phyloP scores from a whole-genome alignment of 139 green algal genomes.

The Marvania coccoides region DNA sequence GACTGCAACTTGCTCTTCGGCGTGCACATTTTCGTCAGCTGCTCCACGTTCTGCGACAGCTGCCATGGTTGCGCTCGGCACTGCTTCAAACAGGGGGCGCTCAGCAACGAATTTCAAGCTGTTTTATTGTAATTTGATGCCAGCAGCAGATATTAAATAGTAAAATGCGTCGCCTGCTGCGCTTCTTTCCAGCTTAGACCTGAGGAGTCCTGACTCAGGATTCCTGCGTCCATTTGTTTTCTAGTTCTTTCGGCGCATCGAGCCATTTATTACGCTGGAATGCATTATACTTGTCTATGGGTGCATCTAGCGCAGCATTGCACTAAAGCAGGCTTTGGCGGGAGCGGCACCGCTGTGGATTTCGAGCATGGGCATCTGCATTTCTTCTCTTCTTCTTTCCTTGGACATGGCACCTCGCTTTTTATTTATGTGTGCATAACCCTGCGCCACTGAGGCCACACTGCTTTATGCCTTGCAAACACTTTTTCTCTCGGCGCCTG shows the following conservation, averaged over 20 bases:
- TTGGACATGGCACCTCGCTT: no score
- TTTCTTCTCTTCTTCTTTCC: no score
- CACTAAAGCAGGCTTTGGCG: not conserved
- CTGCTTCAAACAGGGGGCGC: not conserved
- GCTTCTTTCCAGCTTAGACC: not conserved
- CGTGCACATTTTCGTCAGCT: conserved; percentile 4
- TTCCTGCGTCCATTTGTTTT: not conserved
- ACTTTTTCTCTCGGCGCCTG: no score
- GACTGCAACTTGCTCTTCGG: conserved; percentile 11
- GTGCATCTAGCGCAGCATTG: not conserved
- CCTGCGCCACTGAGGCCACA: no score
- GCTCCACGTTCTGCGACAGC: not conserved
- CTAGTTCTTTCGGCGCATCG: not conserved
- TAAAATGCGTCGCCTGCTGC: not conserved
- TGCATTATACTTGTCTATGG: not conserved
- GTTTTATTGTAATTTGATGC: not conserved
- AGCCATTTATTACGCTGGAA: not conserved
- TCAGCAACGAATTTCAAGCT: not conserved
- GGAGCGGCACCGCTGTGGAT: not conserved
- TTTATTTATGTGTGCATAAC: no score
- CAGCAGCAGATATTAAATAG: not conserved
- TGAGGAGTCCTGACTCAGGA: not conserved
- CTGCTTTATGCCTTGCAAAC: no score
- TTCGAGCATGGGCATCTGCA: no score
- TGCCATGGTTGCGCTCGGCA: not conserved